Evolutionary conservation across 495 filamentous ascomycete genomes (phyloP).

Genomic region (Chaetomium cochliodes): DNA sequence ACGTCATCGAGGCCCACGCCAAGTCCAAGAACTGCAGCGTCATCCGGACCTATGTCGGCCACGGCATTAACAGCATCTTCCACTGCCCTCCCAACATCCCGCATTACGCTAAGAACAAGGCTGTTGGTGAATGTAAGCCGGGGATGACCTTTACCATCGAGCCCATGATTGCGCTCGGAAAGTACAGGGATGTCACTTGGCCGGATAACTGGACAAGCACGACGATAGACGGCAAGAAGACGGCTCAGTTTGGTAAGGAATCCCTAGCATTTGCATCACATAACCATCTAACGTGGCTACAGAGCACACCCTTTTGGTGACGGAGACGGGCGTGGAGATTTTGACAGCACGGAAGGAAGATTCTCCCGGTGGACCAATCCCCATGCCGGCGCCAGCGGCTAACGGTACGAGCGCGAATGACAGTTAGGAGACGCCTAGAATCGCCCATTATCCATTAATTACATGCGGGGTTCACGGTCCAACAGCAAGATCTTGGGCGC

Average conservation of each 20-base stretch:
- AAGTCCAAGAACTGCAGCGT: constrained; percentile 76
- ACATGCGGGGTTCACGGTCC: neutral
- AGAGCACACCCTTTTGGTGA: constrained; percentile 95
- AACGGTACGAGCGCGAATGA: constrained; percentile 21
- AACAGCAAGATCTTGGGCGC: too few relatives aligned
- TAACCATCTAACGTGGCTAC: constrained; percentile 11
- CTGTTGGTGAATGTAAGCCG: constrained; percentile 77
- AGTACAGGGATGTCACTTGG: constrained; percentile 79
- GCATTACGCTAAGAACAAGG: constrained; percentile 90
- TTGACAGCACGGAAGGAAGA: constrained; percentile 77
- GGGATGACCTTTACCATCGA: constrained; percentile 95
- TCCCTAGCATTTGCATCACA: neutral
- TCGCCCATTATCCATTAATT: too few relatives aligned
- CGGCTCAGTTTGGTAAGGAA: constrained; percentile 72
- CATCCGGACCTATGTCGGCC: constrained; percentile 85
- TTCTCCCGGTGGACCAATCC: constrained; percentile 81
- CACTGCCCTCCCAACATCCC: constrained; percentile 82
- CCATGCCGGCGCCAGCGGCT: constrained; percentile 52
- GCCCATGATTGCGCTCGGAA: constrained; percentile 85
- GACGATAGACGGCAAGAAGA: constrained; percentile 76
- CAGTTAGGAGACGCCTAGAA: neutral
- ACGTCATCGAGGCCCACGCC: constrained; percentile 81
- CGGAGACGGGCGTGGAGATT: constrained; percentile 89
- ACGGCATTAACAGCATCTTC: constrained; percentile 83
- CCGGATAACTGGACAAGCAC: constrained; percentile 89